Conservation (phyloP, 1,284 basidiomycete species). For the Cerioporus squamosus region DNA sequence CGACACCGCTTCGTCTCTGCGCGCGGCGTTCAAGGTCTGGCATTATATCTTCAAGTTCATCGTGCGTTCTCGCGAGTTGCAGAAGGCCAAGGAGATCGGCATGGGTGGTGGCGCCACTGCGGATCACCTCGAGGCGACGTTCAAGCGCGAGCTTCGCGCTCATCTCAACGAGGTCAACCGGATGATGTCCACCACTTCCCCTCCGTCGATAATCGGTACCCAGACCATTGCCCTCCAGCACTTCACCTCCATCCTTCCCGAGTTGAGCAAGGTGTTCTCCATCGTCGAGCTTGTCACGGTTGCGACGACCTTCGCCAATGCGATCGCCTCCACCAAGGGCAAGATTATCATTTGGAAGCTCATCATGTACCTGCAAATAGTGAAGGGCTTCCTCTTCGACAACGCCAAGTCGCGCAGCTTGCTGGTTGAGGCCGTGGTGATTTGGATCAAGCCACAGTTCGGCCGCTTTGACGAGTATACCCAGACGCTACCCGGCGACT, state of each 20-base stretch:
- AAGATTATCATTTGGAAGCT: slow-evolving; percentile 93
- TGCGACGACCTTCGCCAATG: slow-evolving; percentile 87
- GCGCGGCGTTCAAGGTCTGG: slow-evolving; percentile 95
- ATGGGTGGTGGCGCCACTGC: slow-evolving; percentile 81
- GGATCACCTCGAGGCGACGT: slow-evolving; percentile 84
- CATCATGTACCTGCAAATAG: slow-evolving; percentile 91
- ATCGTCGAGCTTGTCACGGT: slow-evolving; percentile 85
- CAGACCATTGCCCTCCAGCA: slow-evolving; percentile 94
- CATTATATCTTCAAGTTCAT: slow-evolving; percentile 96
- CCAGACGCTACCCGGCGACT: slow-evolving; percentile 63
- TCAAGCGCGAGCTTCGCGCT: slow-evolving; percentile 80
- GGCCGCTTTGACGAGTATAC: slow-evolving; percentile 88
- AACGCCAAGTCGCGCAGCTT: slow-evolving; percentile 78
- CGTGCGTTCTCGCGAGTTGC: slow-evolving; percentile 84
- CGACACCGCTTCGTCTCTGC: slow-evolving; percentile 79
- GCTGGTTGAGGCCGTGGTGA: slow-evolving; percentile 86
- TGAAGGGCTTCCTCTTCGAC: slow-evolving; percentile 89
- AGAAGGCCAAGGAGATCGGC: slow-evolving; percentile 79
- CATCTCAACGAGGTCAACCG: slow-evolving; percentile 84
- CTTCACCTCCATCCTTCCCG: slow-evolving; percentile 91
- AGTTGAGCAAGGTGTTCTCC: slow-evolving; percentile 81
- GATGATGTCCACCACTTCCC: slow-evolving; percentile 86
- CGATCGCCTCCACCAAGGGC: slow-evolving; percentile 80
- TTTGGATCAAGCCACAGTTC: slow-evolving; percentile 95
- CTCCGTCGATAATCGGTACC: slow-evolving; percentile 90